Percentiles rank a stretch among this genome's conserved stretches.
These are phyloP conservation scores for Ogataea naganishii DNA, from an alignment of 805 yeast genomes.

Conservation along the genomic window DNA sequence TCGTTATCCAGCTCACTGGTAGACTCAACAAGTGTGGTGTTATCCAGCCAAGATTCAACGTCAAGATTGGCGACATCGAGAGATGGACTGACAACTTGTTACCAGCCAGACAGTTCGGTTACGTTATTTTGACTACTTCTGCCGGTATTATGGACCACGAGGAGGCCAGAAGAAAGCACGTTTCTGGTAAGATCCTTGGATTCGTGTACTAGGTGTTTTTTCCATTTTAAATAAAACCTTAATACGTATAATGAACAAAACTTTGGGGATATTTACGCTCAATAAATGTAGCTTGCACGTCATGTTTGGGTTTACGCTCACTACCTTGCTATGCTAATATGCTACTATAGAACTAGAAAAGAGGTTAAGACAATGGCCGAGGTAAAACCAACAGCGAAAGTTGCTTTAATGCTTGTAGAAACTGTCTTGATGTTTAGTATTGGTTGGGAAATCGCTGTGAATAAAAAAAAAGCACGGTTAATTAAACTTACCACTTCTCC, in stretches of 20 bases:
- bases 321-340: too few relatives aligned
- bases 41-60: conserved; percentile 97
- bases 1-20: conserved; percentile 95
- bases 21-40: conserved; percentile 99
- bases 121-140: conserved; percentile 94
- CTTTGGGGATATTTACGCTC: too few relatives aligned
- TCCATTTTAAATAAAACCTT: neutral
- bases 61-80: conserved; percentile 90
- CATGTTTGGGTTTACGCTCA: too few relatives aligned
- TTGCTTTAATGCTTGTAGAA: too few relatives aligned
- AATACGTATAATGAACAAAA: too few relatives aligned
- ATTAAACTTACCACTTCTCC: conserved; percentile 19
- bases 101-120: conserved; percentile 99
- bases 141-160: conserved; percentile 99
- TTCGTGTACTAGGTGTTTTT: conserved; percentile 70
- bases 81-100: conserved; percentile 98
- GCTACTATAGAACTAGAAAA: too few relatives aligned
- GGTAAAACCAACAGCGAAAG: too few relatives aligned
- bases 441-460: too few relatives aligned
- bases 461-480: too few relatives aligned
- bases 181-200: conserved; percentile 98
- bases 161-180: conserved; percentile 99
- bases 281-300: too few relatives aligned
- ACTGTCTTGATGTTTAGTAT: too few relatives aligned
- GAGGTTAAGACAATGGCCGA: too few relatives aligned